Percentiles rank a stretch among this genome's conserved stretches.
Evolutionary conservation across 2,329 filamentous ascomycete genomes (phyloP).

Genomic region (Penicillium sclerotigenum): DNA sequence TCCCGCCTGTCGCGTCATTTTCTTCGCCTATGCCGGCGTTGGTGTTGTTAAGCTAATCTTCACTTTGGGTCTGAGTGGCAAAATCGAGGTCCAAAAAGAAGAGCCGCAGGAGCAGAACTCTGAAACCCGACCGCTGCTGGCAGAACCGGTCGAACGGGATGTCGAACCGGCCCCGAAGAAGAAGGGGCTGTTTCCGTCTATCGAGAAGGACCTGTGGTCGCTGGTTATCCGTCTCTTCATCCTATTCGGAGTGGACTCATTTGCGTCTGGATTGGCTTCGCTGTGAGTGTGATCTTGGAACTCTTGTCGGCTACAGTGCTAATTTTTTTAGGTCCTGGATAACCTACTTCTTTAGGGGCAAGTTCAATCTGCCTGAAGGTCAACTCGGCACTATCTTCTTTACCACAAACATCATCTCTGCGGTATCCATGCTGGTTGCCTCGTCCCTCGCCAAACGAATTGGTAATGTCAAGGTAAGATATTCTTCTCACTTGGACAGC

Average conservation of each 20-base stretch:
- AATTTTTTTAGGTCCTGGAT: slow-evolving; percentile 44
- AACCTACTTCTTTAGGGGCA: slow-evolving; percentile 56
- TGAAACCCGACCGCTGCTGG: slow-evolving; percentile 39
- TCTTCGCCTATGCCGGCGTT: slow-evolving; percentile 55
- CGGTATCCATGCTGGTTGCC: slow-evolving; percentile 48
- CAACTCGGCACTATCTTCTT: slow-evolving; percentile 55
- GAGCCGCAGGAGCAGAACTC: slow-evolving; percentile 22
- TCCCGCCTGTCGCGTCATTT: slow-evolving; percentile 55
- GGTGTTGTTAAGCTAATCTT: slow-evolving; percentile 58
- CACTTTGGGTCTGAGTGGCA: slow-evolving; percentile 49
- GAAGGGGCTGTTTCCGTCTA: slow-evolving; percentile 51
- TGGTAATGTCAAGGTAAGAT: slow-evolving; percentile 48
- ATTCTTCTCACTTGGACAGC: slow-evolving; percentile 4
- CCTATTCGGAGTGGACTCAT: slow-evolving; percentile 65
- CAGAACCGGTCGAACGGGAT: slow-evolving; percentile 12
- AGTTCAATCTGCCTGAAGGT: slow-evolving; percentile 53
- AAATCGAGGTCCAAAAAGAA: slow-evolving; percentile 45
- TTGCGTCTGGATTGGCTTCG: slow-evolving; percentile 68
- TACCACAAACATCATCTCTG: slow-evolving; percentile 44
- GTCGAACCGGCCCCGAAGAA: slow-evolving; percentile 20
- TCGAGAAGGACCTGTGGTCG: slow-evolving; percentile 49
- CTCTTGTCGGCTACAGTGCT: slow-evolving; percentile 29
- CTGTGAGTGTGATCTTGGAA: slow-evolving; percentile 45
- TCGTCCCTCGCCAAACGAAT: slow-evolving; percentile 65
- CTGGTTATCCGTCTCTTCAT: slow-evolving; percentile 56